Base-by-base conservation (phyloP, 371 early-diverging fungal species). In the Rhizomucor miehei region DNA sequence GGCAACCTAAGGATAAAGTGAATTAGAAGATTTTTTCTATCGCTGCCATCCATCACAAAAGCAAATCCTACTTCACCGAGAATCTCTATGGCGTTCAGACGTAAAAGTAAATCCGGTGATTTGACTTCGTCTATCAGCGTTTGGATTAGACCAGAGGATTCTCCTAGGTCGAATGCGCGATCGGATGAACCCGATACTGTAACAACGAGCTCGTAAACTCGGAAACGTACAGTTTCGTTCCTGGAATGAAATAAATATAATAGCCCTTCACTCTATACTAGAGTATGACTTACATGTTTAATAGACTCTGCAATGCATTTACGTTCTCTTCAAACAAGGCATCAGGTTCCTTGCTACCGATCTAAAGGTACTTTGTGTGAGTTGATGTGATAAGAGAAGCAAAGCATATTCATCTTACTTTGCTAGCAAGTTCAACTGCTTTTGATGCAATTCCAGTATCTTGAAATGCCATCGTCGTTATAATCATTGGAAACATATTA, bases 1-100 rank as follows among this genome's bases (percentile, higher is more conserved):
- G 3, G 29, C 29, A 29, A 29, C 29, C 29, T 29, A 29, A 8
- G 29, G 8, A 29, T 3, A 29, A 29, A 29, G 29, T 8, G 21
- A 39, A 44, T 4, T 6, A 21, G 17, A 37, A 25, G 9, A 24
- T 49, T 19, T 34, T 40, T 43, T 40, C 25, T 16, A 20, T 21
- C 38, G 11, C 10, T 24, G 10, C 23, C 5, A 29, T 25, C n/a
- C n/a, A n/a, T n/a, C n/a, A n/a, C n/a, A 17, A 34, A 11, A 46
- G 17, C 20, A 17, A 23, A 16, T 10, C 11, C 20, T 64, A 79
- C 81, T 68, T 79, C 63, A 20, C 57, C 60, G 10, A 79, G 54
- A n/a, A 75, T 51, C 49, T 81, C 81, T 41, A 81, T 66, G 3
- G 77, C 77, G 54, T 81, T 81, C 13, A 81, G 50, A 23, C 62